Base-by-base conservation (phyloP, 2,329 filamentous ascomycete species). In the Fusarium lateritium region DNA sequence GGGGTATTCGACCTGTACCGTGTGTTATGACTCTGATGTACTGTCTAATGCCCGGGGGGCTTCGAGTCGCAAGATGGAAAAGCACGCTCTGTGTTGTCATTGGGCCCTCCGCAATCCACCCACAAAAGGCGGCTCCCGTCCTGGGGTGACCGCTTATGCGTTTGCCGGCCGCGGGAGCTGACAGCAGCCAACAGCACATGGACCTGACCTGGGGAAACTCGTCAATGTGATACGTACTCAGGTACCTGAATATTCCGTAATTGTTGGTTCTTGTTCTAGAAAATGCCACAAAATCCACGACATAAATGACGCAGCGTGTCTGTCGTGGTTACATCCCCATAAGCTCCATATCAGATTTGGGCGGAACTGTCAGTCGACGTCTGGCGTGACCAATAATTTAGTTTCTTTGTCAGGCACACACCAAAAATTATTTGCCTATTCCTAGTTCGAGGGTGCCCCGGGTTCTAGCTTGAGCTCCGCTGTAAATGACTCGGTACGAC, bases 91-190 rank as follows among this genome's bases (percentile, higher is more conserved):
- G 28, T 40, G 28, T 34, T 46, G 17, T 67, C 56, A 69, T 69
- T 69, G 66, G 66, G 26, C 40, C 26, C 65, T 69, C 65, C 56
- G 52, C 61, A 66, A 51, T 51, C 53, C 54, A 19, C 47, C 55
- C 66, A 69, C 51, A 62, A 47, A 69, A 66, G 40, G 65, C 65
- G 65, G 51, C 62, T 61, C 65, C 50, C 47, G 38, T 61, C 21
- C 50, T 39, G 56, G 44, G 45, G 28, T 60, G 56, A 69, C 66
- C 61, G 51, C 51, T 65, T 60, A 57, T 62, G 65, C 46, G 51
- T 69, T 69, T 69, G 66, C 66, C 66, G 66, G 66, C 66, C 66
- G 65, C 52, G 66, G 66, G 53, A 65, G 42, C 56, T 65, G 56
- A 38, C 45, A 43, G n/a, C 44, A 44, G 45, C 11, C 47, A 22